Evolutionary conservation across 495 filamentous ascomycete species (phyloP), one percentile per base, ranked within the genome.

Genomic region (Penicillium robsamsonii): DNA sequence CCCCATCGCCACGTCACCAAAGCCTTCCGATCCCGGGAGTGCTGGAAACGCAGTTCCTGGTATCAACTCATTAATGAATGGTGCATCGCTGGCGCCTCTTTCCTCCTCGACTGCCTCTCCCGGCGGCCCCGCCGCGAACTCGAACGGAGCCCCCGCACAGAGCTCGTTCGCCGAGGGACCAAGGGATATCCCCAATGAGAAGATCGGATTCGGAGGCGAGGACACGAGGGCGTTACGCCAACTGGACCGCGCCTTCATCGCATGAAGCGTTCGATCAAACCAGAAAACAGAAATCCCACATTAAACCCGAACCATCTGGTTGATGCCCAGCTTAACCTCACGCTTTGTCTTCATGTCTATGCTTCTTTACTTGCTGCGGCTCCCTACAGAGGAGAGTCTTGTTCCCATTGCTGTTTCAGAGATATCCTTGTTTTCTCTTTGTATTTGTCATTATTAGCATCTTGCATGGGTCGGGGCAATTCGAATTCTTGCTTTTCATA

Each of bases 161-260:
- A 45, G 54, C 9, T 27, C 57, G 44, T 64, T 71, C 25, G 62
- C 71, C 24, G 80, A 82, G 10, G 81, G 79, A 10, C 82, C 81
- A 0, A 75, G 80, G 37, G 84, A 86, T 64, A 87, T 87, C 52
- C 84, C 84, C 15, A 81, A 77, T 48, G 82, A 85, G 55, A 87
- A 86, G 64, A 72, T 86, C 29, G 78, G 78, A 27, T 87, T 83
- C 59, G 70, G 72, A 37, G 79, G 80, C 8, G 87, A 90, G 63
- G 87, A 90, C 57, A 79, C 80, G 61, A 71, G 85, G 48, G 85
- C 85, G 1, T 72, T 91, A 41, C 79, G 82, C 52, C 82, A 86
- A 48, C 71, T 92, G 46, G 84, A 92, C 66, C 72, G 75, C 13
- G 75, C 76, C 2, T 79, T 79, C 49, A 75, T 65, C 12, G 67